Percentiles rank a stretch among this genome's conserved stretches.
Conservation (phyloP, 2,329 filamentous ascomycete species). For the Sordariomycetes sp. region DNA sequence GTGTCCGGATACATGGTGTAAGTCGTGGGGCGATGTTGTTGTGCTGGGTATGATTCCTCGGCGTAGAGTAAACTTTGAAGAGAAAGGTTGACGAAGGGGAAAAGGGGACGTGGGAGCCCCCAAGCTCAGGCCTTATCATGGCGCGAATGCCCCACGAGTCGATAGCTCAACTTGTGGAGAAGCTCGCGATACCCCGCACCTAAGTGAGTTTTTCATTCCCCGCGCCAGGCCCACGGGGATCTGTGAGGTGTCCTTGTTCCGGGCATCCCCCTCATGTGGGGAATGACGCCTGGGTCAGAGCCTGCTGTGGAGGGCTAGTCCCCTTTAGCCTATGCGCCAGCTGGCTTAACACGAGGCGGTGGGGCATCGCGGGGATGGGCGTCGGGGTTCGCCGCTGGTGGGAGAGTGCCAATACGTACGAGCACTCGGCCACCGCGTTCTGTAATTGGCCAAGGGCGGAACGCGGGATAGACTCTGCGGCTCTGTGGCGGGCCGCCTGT, state of each 20-base stretch:
- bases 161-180: not conserved
- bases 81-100: not conserved
- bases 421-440: not conserved
- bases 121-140: not conserved
- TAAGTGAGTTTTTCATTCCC: not conserved
- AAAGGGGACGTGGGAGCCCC: not conserved
- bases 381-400: not conserved
- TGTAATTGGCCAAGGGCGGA: not conserved
- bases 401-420: not conserved
- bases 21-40: not conserved
- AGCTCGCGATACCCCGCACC: not conserved
- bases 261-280: not conserved
- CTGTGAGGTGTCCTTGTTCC: not conserved
- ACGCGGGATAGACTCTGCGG: not conserved
- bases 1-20: constrained; percentile 18
- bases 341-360: not conserved
- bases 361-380: not conserved
- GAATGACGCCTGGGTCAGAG: not conserved
- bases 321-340: not conserved
- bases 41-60: not conserved
- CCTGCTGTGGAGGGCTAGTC: not conserved
- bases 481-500: not conserved
- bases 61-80: not conserved
- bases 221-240: not conserved
- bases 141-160: not conserved